phyloP scores from a whole-genome alignment of 2,329 filamentous ascomycete species.

The Venturia aucupariae region DNA sequence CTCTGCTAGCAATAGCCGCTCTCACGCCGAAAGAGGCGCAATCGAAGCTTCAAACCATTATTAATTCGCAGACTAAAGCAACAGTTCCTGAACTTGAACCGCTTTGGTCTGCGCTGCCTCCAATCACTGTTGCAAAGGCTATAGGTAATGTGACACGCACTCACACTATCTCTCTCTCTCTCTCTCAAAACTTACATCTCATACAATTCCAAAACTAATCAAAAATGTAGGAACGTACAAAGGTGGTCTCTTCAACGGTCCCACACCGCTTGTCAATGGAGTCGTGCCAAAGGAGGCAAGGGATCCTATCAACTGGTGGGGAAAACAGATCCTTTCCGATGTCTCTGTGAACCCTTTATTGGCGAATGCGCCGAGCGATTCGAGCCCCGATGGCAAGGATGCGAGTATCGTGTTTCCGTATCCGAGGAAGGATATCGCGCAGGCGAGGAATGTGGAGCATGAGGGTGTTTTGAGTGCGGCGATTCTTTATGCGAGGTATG shows the following conservation, averaged over 20 bases:
- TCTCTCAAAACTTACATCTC: neutral
- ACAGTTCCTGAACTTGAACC: neutral
- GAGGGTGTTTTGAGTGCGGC: conserved; percentile 3
- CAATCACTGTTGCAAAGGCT: conserved; percentile 8
- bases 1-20: neutral
- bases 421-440: conserved; percentile 12
- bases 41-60: neutral
- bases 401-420: conserved; percentile 4
- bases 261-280: neutral
- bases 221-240: neutral
- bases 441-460: conserved; percentile 10
- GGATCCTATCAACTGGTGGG: conserved; percentile 10
- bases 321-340: conserved; percentile 11
- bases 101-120: conserved; percentile 6
- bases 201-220: neutral
- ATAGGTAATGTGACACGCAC: no score
- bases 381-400: neutral
- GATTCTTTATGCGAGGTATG: conserved; percentile 7
- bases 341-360: conserved; percentile 3
- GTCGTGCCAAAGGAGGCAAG: neutral
- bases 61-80: neutral
- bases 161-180: no score
- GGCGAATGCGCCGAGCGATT: neutral
- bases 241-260: conserved; percentile 8
- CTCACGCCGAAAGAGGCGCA: neutral